Evolutionary conservation across 2,329 filamentous ascomycete genomes (phyloP), one percentile per base, ranked within the genome.

Genomic region (Magnaporthiopsis incrustans): DNA sequence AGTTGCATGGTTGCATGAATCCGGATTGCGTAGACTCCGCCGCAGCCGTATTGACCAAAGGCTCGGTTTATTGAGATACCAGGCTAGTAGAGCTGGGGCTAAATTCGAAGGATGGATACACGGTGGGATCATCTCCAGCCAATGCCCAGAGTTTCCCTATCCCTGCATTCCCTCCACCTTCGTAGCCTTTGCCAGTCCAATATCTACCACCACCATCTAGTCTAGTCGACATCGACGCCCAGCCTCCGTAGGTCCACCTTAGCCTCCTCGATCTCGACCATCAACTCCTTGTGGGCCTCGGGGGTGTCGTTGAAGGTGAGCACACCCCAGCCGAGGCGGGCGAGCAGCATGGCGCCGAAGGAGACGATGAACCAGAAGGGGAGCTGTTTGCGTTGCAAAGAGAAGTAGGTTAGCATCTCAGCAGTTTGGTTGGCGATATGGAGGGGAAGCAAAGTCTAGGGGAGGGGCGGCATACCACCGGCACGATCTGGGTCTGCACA

Each of bases 261-360:
- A 67, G 91, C 91, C 76, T 87, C 70, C 67, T 91, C 84, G 73
- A 96, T 95, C 79, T 98, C 90, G 71, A 79, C 81, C 83, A 95
- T 92, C 71, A 99, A 81, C 78, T 97, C 93, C 74, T 88, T 86
- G 78, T 98, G 90, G 63, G 95, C 95, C 67, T 91, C 85, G 64
- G 94, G 93, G 61, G 96, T 92, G 77, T 98, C 93, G 81, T 97
- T 95, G 84, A 99, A 99, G 65, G 92, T 97, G 74, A 97, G 83
- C 71, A 99, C 91, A 68, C 95, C 95, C 81, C 87, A 90, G 71
- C 95, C 95, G 67, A 99, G 89, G 71, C 92, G 91, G 80, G 89
- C 92, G 68, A 99, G 89, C 26, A 99, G 88, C 78, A 92, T 93
- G 67, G 93, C 90, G 77, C 93, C 95, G 74, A 98, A 93, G 27